Evolutionary conservation across 2,329 filamentous ascomycete species (phyloP), one percentile per base, ranked within the genome.

Genomic region (Ceratocystis destructans): DNA sequence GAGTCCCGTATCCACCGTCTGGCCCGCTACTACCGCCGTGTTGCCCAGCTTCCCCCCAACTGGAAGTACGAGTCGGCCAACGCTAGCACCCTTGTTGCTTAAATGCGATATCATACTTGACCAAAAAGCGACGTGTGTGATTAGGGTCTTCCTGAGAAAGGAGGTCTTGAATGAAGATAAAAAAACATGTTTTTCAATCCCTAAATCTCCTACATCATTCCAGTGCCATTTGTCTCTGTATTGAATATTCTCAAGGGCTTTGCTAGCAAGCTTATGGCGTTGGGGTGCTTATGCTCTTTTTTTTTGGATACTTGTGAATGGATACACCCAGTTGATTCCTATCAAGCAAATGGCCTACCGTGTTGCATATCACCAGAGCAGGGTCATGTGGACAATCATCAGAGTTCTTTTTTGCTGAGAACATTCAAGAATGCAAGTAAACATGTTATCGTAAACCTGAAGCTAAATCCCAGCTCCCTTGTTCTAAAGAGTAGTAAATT

Each of bases 1-100:
- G 94, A 99, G 86, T 97, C 94, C 78, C 90, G 95, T 82, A 97
- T 99, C 82, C 94, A 99, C 89, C 93, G 94, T 83, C 89, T 99
- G 73, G 94, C 91, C 77, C 89, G 94, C 74, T 97, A 97, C 89
- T 99, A 97, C 90, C 97, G 96, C 89, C 93, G 91, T 78, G 93
- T 87, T 76, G 85, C 84, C 78, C 83, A 87, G 75, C 83, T 87
- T 70, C 84, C 93, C 76, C 93, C 93, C 73, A 97, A 90, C 82
- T 97, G 93, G 93, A 92, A 90, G 83, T 97, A 97, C 86, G 93
- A 97, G 89, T 90, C 85, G 79, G 90, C 93, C 78, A 97, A 93
- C 74, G 93, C 93, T 81, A 89, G 84, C 85, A 96, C 91, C 77
- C 83, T 96, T 75, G 91, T 96, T 79, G 86, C 91, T 79, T 96